Conservation (phyloP, 2,329 filamentous ascomycete genomes). For the Colletotrichum endophyticum region DNA sequence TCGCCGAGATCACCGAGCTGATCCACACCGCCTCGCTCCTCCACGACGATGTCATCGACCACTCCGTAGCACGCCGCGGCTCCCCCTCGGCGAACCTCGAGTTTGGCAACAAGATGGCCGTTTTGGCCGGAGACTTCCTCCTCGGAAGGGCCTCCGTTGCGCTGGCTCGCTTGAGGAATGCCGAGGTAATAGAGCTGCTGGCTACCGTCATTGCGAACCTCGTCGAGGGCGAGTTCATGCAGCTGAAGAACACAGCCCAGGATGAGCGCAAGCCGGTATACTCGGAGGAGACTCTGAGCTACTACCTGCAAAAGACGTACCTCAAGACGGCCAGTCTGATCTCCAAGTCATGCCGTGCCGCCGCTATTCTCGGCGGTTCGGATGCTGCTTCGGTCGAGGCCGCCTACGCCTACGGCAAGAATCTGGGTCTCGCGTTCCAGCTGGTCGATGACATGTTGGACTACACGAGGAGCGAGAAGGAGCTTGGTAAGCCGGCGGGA, state of each 20-base stretch:
- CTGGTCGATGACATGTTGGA: conserved; percentile 98
- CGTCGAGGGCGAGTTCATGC: conserved; percentile 99
- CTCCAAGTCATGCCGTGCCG: conserved; percentile 91
- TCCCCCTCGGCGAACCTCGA: conserved; percentile 89
- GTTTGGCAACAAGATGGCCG: conserved; percentile 99
- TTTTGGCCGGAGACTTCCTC: conserved; percentile 95
- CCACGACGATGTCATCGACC: conserved; percentile 98
- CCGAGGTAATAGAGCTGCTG: conserved; percentile 92
- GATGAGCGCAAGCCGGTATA: conserved; percentile 86
- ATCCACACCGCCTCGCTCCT: conserved; percentile 97
- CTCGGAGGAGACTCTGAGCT: conserved; percentile 87
- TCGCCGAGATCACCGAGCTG: conserved; percentile 96
- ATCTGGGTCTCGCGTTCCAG: conserved; percentile 94
- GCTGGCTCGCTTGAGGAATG: conserved; percentile 85
- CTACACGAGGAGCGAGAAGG: conserved; percentile 84
- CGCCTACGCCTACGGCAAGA: conserved; percentile 91
- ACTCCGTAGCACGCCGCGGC: conserved; percentile 83
- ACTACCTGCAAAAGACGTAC: conserved; percentile 98
- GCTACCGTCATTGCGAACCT: conserved; percentile 97
- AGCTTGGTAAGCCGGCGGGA: conserved; percentile 93
- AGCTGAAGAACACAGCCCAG: conserved; percentile 91
- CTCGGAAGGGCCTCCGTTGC: conserved; percentile 93
- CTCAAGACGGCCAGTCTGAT: conserved; percentile 96
- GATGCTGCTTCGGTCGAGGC: conserved; percentile 83
- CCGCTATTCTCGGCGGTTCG: conserved; percentile 82